These are phyloP conservation scores for Aegilops longissima DNA, from an alignment of 176 grass and related monocot genomes.

Conservation along the genomic window DNA sequence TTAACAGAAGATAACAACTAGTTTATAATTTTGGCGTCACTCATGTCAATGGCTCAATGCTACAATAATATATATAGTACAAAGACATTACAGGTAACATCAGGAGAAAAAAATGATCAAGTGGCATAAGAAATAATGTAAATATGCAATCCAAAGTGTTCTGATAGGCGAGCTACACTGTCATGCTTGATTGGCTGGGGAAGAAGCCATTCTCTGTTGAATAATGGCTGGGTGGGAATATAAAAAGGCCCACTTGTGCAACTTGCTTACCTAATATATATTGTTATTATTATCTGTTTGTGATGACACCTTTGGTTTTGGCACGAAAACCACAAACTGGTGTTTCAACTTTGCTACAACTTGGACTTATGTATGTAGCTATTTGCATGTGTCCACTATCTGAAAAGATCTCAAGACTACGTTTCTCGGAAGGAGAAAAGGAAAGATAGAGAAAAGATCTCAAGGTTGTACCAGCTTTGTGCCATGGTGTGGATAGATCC, in stretches of 20 bases:
- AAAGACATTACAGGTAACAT: constrained; percentile 20
- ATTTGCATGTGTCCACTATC: constrained; percentile 37
- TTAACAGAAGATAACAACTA: constrained; percentile 24
- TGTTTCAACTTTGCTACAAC: constrained; percentile 34
- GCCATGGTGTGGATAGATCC: constrained; percentile 32
- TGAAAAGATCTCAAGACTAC: constrained; percentile 34
- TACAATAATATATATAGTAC: neutral
- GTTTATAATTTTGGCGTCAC: constrained; percentile 26
- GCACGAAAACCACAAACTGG: constrained; percentile 41
- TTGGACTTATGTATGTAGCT: constrained; percentile 44
- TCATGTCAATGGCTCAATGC: constrained; percentile 1
- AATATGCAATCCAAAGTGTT: constrained; percentile 41
- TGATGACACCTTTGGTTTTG: constrained; percentile 40
- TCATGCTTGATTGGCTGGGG: constrained; percentile 39
- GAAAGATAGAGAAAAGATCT: constrained; percentile 22
- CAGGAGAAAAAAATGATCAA: constrained; percentile 26
- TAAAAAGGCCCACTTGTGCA: constrained; percentile 54
- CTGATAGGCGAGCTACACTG: constrained; percentile 43
- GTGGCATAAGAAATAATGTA: constrained; percentile 33
- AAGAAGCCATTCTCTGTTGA: constrained; percentile 36
- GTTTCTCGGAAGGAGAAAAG: neutral
- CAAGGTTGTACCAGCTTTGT: constrained; percentile 21
- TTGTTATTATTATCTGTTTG: constrained; percentile 54
- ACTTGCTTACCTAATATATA: constrained; percentile 55
- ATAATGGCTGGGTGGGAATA: constrained; percentile 35